Conservation (phyloP, 2,329 filamentous ascomycete genomes). For the Neonectria magnoliae region DNA sequence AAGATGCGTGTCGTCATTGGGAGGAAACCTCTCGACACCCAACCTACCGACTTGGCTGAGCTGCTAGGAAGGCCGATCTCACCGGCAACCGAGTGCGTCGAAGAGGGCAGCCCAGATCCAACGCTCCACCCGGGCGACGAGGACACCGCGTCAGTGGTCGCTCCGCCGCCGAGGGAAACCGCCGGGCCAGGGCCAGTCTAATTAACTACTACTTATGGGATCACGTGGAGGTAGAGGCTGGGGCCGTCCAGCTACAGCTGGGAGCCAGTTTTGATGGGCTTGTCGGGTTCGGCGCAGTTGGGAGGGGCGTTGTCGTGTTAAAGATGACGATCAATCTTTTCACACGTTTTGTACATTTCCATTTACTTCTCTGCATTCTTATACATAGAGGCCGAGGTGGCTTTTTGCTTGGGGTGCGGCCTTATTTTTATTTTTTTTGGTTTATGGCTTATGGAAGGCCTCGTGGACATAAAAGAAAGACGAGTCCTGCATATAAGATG, state of each 20-base stretch:
- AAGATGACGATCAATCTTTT: constrained; percentile 33
- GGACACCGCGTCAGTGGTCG: constrained; percentile 4
- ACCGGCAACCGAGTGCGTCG: constrained; percentile 30
- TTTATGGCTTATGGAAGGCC: constrained; percentile 30
- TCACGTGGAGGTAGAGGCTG: constrained; percentile 9
- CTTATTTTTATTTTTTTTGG: constrained; percentile 4
- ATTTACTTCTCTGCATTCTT: constrained; percentile 28
- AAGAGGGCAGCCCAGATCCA: constrained; percentile 38
- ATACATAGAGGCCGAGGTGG: constrained; percentile 25
- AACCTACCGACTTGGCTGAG: constrained; percentile 32
- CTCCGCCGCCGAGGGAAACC: constrained; percentile 6
- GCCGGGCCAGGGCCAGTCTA: constrained; percentile 10
- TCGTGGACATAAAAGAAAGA: constrained; percentile 30
- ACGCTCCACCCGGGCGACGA: constrained; percentile 37
- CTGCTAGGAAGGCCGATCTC: constrained; percentile 31
- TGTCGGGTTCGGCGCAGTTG: constrained; percentile 35
- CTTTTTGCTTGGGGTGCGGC: constrained; percentile 27
- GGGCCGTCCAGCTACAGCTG: constrained; percentile 1
- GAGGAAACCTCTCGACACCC: constrained; percentile 57
- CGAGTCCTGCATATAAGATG: constrained; percentile 9
- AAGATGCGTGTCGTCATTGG: constrained; percentile 61
- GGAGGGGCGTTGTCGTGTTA: constrained; percentile 34
- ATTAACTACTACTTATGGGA: constrained; percentile 10
- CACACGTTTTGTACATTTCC: constrained; percentile 33
- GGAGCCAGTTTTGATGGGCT: constrained; percentile 24